phyloP scores from a whole-genome alignment of 1,139 yeast genomes.

The Taphrina wiesneri region DNA sequence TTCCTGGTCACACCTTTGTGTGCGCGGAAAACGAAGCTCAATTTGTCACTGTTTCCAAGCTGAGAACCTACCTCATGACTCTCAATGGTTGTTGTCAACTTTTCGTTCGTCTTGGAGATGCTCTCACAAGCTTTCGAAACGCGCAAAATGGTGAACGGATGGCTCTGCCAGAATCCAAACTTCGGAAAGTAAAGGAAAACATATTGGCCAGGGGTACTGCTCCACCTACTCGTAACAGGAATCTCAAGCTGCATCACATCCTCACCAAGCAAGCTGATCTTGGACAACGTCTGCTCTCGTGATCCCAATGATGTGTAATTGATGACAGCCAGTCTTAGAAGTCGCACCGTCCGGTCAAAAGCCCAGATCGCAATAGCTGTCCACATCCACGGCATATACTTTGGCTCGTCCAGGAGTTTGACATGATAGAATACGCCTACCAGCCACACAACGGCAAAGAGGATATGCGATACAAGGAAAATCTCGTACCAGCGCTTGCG shows the following conservation, averaged over 20 bases:
- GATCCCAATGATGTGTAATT: too few species aligned
- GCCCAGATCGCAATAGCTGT: slow-evolving; percentile 50
- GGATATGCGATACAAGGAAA: slow-evolving; percentile 45
- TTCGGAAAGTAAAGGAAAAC: slow-evolving; percentile 58
- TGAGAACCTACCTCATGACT: not conserved
- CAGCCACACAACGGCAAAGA: slow-evolving; percentile 50
- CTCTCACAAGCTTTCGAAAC: not conserved
- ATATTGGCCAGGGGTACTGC: slow-evolving; percentile 58
- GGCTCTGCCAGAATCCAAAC: slow-evolving; percentile 57
- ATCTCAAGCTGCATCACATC: slow-evolving; percentile 21
- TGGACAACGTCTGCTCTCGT: too few species aligned
- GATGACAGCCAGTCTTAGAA: slow-evolving; percentile 44
- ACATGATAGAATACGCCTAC: slow-evolving; percentile 46
- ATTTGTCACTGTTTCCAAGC: slow-evolving; percentile 41
- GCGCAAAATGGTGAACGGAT: slow-evolving; percentile 63
- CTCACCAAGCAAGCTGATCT: slow-evolving; percentile 39
- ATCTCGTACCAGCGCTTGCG: slow-evolving; percentile 53
- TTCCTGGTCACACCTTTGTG: slow-evolving; percentile 36
- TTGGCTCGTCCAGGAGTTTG: slow-evolving; percentile 49
- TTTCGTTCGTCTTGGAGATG: not conserved
- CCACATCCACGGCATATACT: slow-evolving; percentile 52
- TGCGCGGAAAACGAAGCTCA: slow-evolving; percentile 34
- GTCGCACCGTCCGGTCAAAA: slow-evolving; percentile 49
- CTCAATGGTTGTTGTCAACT: not conserved
- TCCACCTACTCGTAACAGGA: slow-evolving; percentile 46